A percentile compares a stretch with the other conserved stretches of the same genome.
phyloP scores from a whole-genome alignment of 208 protist genomes.

The Leishmania arabica region DNA sequence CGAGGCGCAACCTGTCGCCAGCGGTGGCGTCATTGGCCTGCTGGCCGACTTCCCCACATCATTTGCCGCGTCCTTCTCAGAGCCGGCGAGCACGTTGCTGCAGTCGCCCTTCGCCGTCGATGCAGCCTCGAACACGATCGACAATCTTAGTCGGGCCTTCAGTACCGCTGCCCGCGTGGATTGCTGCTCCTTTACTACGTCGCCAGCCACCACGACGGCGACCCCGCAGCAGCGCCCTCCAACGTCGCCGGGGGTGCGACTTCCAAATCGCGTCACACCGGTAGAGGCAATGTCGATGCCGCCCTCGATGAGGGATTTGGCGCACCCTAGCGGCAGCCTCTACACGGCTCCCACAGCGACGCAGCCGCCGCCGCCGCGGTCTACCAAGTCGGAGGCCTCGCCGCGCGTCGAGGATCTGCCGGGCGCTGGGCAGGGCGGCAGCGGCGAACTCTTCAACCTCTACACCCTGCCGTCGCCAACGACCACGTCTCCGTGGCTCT shows the following conservation, averaged over 20 bases:
- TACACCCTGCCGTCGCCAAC: slow-evolving; percentile 7
- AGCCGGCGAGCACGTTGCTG: slow-evolving; percentile 14
- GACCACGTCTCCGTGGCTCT: slow-evolving; percentile 17
- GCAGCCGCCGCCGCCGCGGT: slow-evolving; percentile 14
- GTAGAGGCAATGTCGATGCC: slow-evolving; percentile 23
- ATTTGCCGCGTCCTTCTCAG: slow-evolving; percentile 29
- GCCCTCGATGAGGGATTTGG: slow-evolving; percentile 5
- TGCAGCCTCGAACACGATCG: slow-evolving; percentile 18
- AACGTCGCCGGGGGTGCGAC: slow-evolving; percentile 15
- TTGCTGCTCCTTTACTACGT: slow-evolving; percentile 26
- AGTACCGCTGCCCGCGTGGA: slow-evolving; percentile 30
- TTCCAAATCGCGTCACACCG: slow-evolving; percentile 11
- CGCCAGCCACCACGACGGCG: slow-evolving; percentile 17
- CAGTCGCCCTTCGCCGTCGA: slow-evolving; percentile 20
- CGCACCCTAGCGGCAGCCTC: neutral
- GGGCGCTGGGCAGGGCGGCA: neutral
- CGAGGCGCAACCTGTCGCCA: slow-evolving; percentile 6
- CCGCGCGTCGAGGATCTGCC: slow-evolving; percentile 8
- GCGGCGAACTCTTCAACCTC: slow-evolving; percentile 18
- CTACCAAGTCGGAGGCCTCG: slow-evolving; percentile 7
- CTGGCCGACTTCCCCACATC: slow-evolving; percentile 32
- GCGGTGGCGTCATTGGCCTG: slow-evolving; percentile 8
- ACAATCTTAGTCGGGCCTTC: slow-evolving; percentile 33
- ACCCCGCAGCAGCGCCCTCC: slow-evolving; percentile 28
- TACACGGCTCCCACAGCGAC: slow-evolving; percentile 1